Conservation (phyloP, 257 asterid species). For the Primulina huaijiensis region DNA sequence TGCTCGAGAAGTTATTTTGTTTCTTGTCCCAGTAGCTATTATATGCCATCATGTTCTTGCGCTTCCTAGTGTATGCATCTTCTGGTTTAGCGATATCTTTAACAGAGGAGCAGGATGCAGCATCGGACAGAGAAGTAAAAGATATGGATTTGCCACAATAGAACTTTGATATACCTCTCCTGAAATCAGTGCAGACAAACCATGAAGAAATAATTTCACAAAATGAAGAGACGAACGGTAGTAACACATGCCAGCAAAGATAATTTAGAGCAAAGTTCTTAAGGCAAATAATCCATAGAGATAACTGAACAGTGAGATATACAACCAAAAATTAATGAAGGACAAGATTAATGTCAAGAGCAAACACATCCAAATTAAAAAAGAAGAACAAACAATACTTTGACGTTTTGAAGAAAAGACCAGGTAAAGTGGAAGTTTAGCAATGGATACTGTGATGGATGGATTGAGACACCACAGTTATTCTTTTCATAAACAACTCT, state of each 20-base stretch:
- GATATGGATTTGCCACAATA: constrained; percentile 49
- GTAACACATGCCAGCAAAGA: background rate
- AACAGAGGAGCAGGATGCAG: constrained; percentile 48
- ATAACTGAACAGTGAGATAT: background rate
- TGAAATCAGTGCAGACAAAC: constrained; percentile 17
- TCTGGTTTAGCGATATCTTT: constrained; percentile 66
- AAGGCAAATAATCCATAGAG: background rate
- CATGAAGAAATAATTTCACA: constrained; percentile 22
- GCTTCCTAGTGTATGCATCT: constrained; percentile 61
- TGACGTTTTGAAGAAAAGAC: background rate
- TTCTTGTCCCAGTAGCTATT: constrained; percentile 55
- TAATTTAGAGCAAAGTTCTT: background rate
- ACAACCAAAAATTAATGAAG: background rate
- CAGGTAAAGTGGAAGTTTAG: background rate
- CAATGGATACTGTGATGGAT: background rate
- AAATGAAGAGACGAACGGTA: background rate
- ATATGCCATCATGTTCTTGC: constrained; percentile 62
- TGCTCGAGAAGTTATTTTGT: constrained; percentile 31
- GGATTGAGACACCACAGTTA: background rate
- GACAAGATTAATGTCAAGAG: background rate
- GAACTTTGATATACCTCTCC: constrained; percentile 47
- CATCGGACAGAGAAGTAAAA: constrained; percentile 58
- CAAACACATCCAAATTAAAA: background rate
- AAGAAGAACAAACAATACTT: background rate
- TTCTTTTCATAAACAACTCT: background rate